Conservation (phyloP, 345 rosid species). For the Brassica cretica region DNA sequence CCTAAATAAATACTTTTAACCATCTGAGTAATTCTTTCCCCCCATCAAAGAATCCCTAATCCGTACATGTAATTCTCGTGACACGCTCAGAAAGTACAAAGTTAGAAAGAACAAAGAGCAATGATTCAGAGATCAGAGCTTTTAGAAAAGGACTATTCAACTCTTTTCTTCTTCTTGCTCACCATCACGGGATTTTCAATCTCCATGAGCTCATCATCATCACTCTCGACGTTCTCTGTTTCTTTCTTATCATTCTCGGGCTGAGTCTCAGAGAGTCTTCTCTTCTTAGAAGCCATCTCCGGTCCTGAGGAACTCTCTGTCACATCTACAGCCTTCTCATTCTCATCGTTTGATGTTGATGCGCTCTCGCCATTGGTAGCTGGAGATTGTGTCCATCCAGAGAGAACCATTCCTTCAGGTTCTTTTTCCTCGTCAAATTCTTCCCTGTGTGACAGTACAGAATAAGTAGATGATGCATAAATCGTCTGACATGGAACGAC, state of each 20-base stretch:
- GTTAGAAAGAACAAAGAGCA: constrained; percentile 11
- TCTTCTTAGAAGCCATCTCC: constrained; percentile 51
- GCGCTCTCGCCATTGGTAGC: constrained; percentile 52
- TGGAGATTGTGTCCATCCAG: constrained; percentile 78
- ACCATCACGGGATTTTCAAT: constrained; percentile 56
- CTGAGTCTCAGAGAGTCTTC: constrained; percentile 47
- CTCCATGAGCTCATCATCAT: constrained; percentile 56
- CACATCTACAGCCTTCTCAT: constrained; percentile 24
- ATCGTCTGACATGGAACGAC: neutral
- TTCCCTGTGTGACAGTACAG: constrained; percentile 56
- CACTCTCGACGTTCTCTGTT: constrained; percentile 43
- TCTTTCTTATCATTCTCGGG: constrained; percentile 29
- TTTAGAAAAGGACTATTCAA: constrained; percentile 34
- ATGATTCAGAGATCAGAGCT: constrained; percentile 14
- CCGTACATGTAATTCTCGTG: constrained; percentile 19
- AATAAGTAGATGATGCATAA: constrained; percentile 5
- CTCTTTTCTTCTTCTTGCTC: constrained; percentile 53
- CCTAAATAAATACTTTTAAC: constrained; percentile 26
- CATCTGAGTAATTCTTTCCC: constrained; percentile 27
- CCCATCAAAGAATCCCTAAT: constrained; percentile 36
- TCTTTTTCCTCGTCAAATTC: constrained; percentile 95
- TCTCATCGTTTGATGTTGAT: constrained; percentile 51
- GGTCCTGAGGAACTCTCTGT: constrained; percentile 45
- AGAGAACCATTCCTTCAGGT: constrained; percentile 93
- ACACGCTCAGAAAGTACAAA: constrained; percentile 23